Base-by-base conservation (phyloP, 2,329 filamentous ascomycete genomes). In the Fusarium caatingaense region DNA sequence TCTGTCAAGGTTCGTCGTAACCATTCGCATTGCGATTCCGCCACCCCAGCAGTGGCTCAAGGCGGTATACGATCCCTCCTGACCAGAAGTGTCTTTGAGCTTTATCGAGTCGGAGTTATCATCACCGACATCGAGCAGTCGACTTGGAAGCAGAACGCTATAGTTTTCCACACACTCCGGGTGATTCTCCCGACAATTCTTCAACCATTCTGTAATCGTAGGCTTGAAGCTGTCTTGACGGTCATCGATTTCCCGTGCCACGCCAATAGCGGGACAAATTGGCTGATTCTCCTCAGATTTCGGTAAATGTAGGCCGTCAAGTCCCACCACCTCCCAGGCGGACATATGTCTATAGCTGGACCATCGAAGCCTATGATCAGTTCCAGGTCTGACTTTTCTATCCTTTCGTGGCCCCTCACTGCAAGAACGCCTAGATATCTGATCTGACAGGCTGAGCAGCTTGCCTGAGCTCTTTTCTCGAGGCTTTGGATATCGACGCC, bases 201-300 rank as follows among this genome's bases (percentile, higher is more conserved):
- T 0, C 15, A 46, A 0, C 44, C 44, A 46, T 5, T 46, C 44
- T 13, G 6, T 20, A 0, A 46, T 27, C 8, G 0, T 12, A 4
- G 44, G 25, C 4, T 2, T 12, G 9, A 25, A 46, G 0, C 25
- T 46, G 16, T 25, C 25, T 27, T 0, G 5, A 1, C 44, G 44
- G 5, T 46, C 15, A 0, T 25, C 11, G 18, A 28, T 5, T 2
- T 46, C 44, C 8, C 44, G 23, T 0, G n/a, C 44, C 0, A 46
- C 7, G 0, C 44, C 44, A 8, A 28, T n/a, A 27, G 25, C 15
- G 0, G 44, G 6, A 5, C 16, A 46, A 0, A 5, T 1, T 1
- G 4, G 0, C 4, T 27, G 16, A 4, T 15, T n/a, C 0, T 6
- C 3, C 0, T 6, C 25, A 1, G 18, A 18, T 13, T 8, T 11